These are phyloP conservation scores for Cryoendolithus antarcticus DNA, from an alignment of 2,329 filamentous ascomycete genomes.

Conservation along the genomic window DNA sequence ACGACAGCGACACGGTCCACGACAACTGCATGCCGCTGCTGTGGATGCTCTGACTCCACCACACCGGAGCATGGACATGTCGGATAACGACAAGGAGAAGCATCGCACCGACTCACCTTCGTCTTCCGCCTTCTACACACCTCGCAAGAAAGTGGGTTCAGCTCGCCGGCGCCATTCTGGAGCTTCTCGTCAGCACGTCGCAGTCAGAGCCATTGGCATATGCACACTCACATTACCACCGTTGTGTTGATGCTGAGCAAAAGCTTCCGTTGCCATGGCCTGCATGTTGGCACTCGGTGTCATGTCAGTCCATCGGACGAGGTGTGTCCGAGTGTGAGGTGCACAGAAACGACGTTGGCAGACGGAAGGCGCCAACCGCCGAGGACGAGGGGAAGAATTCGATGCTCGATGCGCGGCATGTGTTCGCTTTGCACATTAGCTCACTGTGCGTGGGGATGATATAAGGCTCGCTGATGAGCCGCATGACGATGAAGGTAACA, in stretches of 20 bases:
- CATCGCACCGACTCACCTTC: constrained; percentile 7
- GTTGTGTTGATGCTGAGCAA: not conserved
- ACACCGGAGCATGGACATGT: no score
- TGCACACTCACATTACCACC: not conserved
- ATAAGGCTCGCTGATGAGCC: no score
- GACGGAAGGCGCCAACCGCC: no score
- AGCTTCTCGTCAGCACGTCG: not conserved
- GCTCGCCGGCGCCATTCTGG: not conserved
- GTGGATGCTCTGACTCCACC: no score
- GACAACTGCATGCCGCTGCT: not conserved
- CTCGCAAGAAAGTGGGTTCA: constrained; percentile 9
- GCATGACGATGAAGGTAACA: no score
- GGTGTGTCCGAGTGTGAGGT: not conserved
- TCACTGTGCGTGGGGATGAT: no score
- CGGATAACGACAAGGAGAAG: constrained; percentile 4
- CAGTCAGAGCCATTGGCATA: not conserved
- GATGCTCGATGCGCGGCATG: no score
- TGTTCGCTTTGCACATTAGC: no score
- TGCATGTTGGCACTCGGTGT: not conserved
- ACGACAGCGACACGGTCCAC: not conserved
- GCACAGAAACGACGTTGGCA: no score
- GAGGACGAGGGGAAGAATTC: no score
- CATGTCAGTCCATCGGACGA: not conserved
- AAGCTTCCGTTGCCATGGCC: no score
- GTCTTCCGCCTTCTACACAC: constrained; percentile 13